Percentiles rank a stretch among this genome's conserved stretches.
These are phyloP conservation scores for Codiaeum variegatum DNA, from an alignment of 441 rosid genomes.

Conservation along the genomic window DNA sequence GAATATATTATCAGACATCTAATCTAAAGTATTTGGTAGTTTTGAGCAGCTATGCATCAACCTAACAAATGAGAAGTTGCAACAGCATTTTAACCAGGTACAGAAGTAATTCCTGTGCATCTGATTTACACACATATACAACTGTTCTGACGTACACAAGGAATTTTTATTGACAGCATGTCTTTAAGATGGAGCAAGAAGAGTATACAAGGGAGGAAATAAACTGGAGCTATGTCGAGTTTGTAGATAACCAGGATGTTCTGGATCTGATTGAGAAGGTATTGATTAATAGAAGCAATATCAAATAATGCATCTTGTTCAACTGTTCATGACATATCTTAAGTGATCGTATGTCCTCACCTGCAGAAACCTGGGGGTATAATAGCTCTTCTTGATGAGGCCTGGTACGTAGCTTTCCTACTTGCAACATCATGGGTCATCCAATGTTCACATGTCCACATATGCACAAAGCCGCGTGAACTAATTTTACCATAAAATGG, in stretches of 20 bases:
- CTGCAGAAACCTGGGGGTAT: conserved; percentile 78
- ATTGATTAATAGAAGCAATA: conserved; percentile 12
- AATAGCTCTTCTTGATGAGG: conserved; percentile 73
- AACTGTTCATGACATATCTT: neutral
- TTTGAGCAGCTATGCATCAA: conserved; percentile 95
- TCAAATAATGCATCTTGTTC: conserved; percentile 6
- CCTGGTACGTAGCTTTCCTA: conserved; percentile 45
- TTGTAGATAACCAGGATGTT: conserved; percentile 71
- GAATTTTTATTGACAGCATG: conserved; percentile 30
- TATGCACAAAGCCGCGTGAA: neutral
- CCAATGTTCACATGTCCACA: neutral
- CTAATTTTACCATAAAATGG: neutral
- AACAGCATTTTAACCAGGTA: conserved; percentile 96
- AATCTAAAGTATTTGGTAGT: conserved; percentile 29
- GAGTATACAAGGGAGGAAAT: conserved; percentile 81
- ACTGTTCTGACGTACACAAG: conserved; percentile 12
- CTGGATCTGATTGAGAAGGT: conserved; percentile 82
- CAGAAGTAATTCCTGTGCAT: conserved; percentile 14
- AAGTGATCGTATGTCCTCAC: conserved; percentile 10
- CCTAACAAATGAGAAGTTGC: conserved; percentile 89
- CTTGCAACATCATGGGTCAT: neutral
- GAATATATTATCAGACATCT: conserved; percentile 16
- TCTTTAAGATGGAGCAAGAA: conserved; percentile 98
- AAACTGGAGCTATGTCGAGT: conserved; percentile 70
- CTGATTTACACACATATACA: neutral